phyloP scores from a whole-genome alignment of 2,329 filamentous ascomycete genomes.

The Curvularia verruculosa region DNA sequence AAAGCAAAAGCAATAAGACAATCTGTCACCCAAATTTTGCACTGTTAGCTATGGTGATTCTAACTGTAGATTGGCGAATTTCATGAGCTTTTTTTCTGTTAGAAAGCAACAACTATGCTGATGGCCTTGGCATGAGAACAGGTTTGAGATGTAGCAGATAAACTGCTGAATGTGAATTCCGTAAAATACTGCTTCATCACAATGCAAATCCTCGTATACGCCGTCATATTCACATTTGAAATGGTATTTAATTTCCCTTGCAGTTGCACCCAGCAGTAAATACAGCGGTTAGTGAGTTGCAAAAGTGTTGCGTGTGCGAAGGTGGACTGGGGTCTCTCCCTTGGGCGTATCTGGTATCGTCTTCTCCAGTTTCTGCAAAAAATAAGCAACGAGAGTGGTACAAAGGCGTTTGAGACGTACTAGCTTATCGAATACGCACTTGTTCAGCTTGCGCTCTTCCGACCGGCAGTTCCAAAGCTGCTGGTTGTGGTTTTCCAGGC shows the following conservation, averaged over 20 bases:
- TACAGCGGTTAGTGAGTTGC: conserved; percentile 43
- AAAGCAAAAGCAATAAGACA: no score
- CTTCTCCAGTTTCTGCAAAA: conserved; percentile 57
- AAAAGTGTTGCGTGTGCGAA: conserved; percentile 55
- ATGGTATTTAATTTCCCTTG: conserved; percentile 26
- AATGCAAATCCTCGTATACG: conserved; percentile 3
- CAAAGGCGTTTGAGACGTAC: conserved; percentile 63
- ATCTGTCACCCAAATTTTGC: no score
- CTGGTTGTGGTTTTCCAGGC: conserved; percentile 96
- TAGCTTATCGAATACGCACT: conserved; percentile 94
- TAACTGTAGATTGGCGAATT: no score
- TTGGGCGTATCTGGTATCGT: conserved; percentile 58
- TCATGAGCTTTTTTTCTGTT: no score
- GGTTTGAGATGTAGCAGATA: not conserved
- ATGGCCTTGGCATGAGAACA: not conserved
- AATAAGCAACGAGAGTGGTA: conserved; percentile 1
- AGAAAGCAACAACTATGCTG: not conserved
- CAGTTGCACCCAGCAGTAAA: conserved; percentile 27
- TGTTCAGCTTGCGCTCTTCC: conserved; percentile 87
- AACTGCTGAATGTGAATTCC: conserved; percentile 6
- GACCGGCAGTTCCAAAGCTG: conserved; percentile 94
- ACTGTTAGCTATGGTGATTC: no score
- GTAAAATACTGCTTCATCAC: conserved; percentile 18
- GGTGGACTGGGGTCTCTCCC: conserved; percentile 56
- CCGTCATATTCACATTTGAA: conserved; percentile 8